A percentile compares a stretch with the other conserved stretches of the same genome.
Evolutionary conservation across 1,139 yeast species (phyloP).

Genomic region (Suhomyces yuchorum): DNA sequence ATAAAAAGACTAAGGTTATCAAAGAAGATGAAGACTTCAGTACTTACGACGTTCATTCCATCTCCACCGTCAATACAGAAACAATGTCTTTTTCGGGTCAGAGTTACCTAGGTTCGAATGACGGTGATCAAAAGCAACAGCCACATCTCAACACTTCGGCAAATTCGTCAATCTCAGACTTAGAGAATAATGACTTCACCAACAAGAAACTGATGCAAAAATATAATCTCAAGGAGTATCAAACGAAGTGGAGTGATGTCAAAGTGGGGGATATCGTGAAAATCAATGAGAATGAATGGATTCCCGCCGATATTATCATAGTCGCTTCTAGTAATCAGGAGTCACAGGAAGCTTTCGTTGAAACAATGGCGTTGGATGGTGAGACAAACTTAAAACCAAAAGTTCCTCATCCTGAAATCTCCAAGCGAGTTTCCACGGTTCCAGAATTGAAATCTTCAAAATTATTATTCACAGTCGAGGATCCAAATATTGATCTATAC

Average conservation of each 20-base stretch:
- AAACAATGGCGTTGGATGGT: slow-evolving; percentile 97
- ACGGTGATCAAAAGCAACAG: neutral
- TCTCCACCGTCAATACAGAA: slow-evolving; percentile 41
- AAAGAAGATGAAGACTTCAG: slow-evolving; percentile 32
- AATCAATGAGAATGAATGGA: slow-evolving; percentile 80
- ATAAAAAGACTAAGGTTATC: slow-evolving; percentile 52
- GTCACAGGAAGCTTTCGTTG: slow-evolving; percentile 77
- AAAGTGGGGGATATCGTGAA: slow-evolving; percentile 82
- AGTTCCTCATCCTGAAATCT: slow-evolving; percentile 64
- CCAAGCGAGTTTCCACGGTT: slow-evolving; percentile 51
- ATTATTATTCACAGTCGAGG: slow-evolving; percentile 70
- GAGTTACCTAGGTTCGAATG: neutral
- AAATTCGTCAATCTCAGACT: slow-evolving; percentile 12
- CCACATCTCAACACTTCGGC: slow-evolving; percentile 5
- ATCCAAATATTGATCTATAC: slow-evolving; percentile 88
- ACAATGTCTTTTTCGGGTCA: slow-evolving; percentile 20
- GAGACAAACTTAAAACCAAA: slow-evolving; percentile 87
- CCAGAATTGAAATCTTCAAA: slow-evolving; percentile 52
- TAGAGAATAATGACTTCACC: slow-evolving; percentile 17
- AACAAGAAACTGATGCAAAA: slow-evolving; percentile 32
- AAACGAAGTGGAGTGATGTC: slow-evolving; percentile 69
- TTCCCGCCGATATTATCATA: slow-evolving; percentile 86
- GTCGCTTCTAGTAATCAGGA: slow-evolving; percentile 59
- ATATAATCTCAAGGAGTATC: slow-evolving; percentile 36
- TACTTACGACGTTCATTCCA: slow-evolving; percentile 40